Conservation (phyloP, 2,329 filamentous ascomycete species). For the Alternaria gansuensis region DNA sequence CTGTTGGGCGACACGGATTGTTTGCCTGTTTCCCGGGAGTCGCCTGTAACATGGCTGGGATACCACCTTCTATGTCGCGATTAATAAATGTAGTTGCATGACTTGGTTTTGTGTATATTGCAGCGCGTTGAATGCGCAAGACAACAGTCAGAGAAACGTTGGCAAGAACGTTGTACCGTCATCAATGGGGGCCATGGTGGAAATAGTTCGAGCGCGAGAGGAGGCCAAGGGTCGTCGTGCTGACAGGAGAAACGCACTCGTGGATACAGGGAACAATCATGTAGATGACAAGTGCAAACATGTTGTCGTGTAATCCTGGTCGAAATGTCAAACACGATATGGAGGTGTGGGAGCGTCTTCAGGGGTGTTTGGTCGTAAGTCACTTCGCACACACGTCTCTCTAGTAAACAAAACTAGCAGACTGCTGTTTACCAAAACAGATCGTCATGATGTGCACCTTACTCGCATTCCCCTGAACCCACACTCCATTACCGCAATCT, state of each 20-base stretch:
- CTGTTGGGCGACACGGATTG: not conserved
- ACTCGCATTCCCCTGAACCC: not conserved
- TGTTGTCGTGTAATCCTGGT: not conserved
- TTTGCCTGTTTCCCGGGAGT: not conserved
- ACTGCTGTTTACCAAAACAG: not conserved
- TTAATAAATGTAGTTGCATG: not conserved
- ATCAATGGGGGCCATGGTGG: not conserved
- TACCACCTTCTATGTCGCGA: not conserved
- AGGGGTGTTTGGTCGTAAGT: not conserved
- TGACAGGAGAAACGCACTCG: not conserved
- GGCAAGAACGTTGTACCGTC: not conserved
- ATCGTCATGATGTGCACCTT: not conserved
- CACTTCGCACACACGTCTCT: not conserved
- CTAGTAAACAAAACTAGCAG: not conserved
- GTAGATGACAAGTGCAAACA: not conserved
- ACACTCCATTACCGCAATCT: not conserved
- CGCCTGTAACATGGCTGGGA: not conserved
- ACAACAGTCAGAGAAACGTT: not conserved
- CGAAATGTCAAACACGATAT: not conserved
- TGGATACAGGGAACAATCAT: not conserved
- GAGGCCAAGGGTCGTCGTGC: not conserved
- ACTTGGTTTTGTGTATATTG: not conserved
- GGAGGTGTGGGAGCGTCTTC: not conserved
- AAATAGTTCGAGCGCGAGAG: too few relatives aligned
- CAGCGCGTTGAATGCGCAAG: not conserved